Base-by-base conservation (phyloP, 345 rosid genomes). In the Clarkia xantiana region DNA sequence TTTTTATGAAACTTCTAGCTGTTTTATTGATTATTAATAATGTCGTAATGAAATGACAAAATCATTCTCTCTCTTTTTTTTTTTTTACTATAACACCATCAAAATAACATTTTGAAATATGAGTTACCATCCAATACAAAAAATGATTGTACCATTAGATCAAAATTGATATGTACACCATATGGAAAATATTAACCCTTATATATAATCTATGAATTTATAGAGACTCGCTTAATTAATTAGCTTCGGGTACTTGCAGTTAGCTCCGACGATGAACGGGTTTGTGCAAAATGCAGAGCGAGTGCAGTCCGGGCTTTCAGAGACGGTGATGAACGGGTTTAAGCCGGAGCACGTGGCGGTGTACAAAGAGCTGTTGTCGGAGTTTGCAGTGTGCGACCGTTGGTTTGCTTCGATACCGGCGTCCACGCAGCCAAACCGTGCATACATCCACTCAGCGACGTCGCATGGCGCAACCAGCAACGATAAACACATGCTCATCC, bases 201-300 rank as follows among this genome's bases (percentile, higher is more conserved):
- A n/a, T n/a, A n/a, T n/a, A n/a, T n/a, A n/a, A n/a, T n/a, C n/a
- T n/a, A n/a, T n/a, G n/a, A n/a, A n/a, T n/a, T n/a, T n/a, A n/a
- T n/a, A n/a, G n/a, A n/a, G n/a, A n/a, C n/a, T n/a, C n/a, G n/a
- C n/a, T n/a, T n/a, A n/a, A n/a, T n/a, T n/a, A n/a, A n/a, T n/a
- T n/a, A n/a, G n/a, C 52, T 57, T 74, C 61, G 64, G 72, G 58
- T 17, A 71, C 72, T 41, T 69, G 20, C 66, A 10, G 10, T 42
- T 54, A 1, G 47, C 49, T 2, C 68, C 72, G 2, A 55, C 36
- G 14, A 68, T 63, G 73, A 18, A 63, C 9, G 73, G 73, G 2
- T 60, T 53, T 10, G 58, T 52, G 8, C 58, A 53, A 41, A 52
- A 60, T 13, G 58, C 64, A 3, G 53, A 60, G 57, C 34, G 53